A percentile compares a stretch with the other conserved stretches of the same genome.
These are phyloP conservation scores for Gynostemma pentaphyllum DNA, from an alignment of 306 rosid species.

Conservation along the genomic window DNA sequence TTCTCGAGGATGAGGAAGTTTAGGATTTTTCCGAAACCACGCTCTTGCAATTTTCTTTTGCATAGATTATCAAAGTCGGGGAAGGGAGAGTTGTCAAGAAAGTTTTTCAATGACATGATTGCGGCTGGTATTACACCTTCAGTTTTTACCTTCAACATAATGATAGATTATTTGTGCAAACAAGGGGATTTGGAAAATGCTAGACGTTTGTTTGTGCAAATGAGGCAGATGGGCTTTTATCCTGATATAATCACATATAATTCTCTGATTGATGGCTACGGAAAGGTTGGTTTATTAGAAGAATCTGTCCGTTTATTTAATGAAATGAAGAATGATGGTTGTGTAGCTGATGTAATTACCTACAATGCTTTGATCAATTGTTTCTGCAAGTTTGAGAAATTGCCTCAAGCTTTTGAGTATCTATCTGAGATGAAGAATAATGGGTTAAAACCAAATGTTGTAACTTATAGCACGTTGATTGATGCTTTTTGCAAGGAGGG, in stretches of 20 bases:
- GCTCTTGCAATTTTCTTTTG: conserved; percentile 83
- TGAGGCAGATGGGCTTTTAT: conserved; percentile 44
- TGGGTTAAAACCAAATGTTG: conserved; percentile 60
- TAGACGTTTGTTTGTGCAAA: conserved; percentile 47
- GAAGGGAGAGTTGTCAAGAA: conserved; percentile 31
- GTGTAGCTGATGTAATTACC: conserved; percentile 61
- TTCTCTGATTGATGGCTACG: conserved; percentile 87
- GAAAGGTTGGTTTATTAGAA: conserved; percentile 52
- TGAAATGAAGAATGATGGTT: conserved; percentile 60
- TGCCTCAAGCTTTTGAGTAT: conserved; percentile 60
- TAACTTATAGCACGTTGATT: conserved; percentile 78
- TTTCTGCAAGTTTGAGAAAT: conserved; percentile 60
- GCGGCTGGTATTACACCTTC: conserved; percentile 62
- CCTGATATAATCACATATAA: conserved; percentile 79
- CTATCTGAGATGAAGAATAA: conserved; percentile 54
- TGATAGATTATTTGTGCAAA: conserved; percentile 56
- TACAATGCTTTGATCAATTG: conserved; percentile 69
- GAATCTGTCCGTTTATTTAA: conserved; percentile 36
- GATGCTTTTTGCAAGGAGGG: conserved; percentile 93
- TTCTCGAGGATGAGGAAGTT: conserved; percentile 59
- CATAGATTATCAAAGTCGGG: conserved; percentile 53
- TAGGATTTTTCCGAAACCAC: conserved; percentile 56
- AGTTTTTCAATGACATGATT: conserved; percentile 53
- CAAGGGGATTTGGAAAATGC: conserved; percentile 66
- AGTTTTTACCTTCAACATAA: conserved; percentile 62